Conservation (phyloP, 352 stramenopile genomes). For the Phytophthora gonapodyides region DNA sequence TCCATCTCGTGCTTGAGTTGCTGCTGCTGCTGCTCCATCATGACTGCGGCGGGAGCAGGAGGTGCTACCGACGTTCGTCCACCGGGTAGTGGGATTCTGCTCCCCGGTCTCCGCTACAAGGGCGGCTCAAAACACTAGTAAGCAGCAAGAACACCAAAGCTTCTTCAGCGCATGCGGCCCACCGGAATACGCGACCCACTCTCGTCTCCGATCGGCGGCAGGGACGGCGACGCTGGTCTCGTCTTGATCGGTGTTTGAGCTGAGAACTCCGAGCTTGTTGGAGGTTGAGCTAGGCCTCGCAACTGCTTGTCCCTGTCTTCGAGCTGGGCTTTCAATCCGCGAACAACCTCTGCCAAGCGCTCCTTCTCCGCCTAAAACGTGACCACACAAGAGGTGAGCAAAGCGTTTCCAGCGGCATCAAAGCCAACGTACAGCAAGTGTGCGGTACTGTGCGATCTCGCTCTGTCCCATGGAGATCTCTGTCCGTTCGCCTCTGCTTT, state of each 20-base stretch:
- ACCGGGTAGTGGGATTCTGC: constrained; percentile 19
- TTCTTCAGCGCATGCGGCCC: constrained; percentile 1
- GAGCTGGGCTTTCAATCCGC: constrained; percentile 54
- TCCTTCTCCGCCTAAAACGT: constrained; percentile 68
- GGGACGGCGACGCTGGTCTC: constrained; percentile 9
- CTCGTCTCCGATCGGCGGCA: constrained; percentile 28
- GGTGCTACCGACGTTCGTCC: constrained; percentile 2
- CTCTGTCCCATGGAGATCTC: constrained; percentile 21
- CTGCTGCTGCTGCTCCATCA: constrained; percentile 30
- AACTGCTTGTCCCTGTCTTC: constrained; percentile 69
- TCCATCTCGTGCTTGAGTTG: constrained; percentile 45
- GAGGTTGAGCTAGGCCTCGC: constrained; percentile 10
- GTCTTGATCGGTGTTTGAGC: neutral
- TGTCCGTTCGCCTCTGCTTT: constrained; percentile 24
- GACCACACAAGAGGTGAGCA: neutral
- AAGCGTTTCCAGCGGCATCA: neutral
- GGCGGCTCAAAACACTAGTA: too few relatives aligned
- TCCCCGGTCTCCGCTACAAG: constrained; percentile 35
- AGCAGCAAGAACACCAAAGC: too few relatives aligned
- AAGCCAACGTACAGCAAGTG: constrained; percentile 43
- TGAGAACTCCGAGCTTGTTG: constrained; percentile 4
- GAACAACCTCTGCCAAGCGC: constrained; percentile 55
- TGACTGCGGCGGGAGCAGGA: constrained; percentile 16
- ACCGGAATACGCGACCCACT: constrained; percentile 43
- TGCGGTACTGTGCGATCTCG: constrained; percentile 57